Evolutionary conservation across 1,139 yeast genomes (phyloP).

Genomic region (Scheffersomyces cryptocercus): DNA sequence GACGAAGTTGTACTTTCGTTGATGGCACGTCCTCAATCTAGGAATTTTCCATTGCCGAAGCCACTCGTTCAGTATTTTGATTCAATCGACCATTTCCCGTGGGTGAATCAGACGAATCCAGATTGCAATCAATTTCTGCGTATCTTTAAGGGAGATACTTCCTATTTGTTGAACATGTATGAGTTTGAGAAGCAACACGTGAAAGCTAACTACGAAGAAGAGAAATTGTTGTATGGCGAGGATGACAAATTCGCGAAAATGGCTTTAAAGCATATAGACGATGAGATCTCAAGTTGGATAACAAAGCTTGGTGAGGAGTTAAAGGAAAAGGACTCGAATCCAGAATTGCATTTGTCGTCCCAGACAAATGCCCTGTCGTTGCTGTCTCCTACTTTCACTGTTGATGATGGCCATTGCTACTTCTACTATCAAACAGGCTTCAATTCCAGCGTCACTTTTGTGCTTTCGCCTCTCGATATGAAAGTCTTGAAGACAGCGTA

Average conservation of each 20-base stretch:
- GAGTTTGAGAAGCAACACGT: conserved; percentile 58
- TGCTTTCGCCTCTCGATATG: conserved; percentile 77
- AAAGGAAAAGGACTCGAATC: not conserved
- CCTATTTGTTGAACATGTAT: conserved; percentile 54
- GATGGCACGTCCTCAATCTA: conserved; percentile 68
- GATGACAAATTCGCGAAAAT: conserved; percentile 55
- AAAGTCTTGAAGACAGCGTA: conserved; percentile 67
- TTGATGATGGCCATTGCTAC: conserved; percentile 16
- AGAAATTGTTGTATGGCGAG: conserved; percentile 59
- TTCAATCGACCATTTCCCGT: conserved; percentile 32
- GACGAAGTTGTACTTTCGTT: conserved; percentile 63
- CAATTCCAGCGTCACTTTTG: conserved; percentile 63
- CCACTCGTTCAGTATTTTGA: conserved; percentile 30
- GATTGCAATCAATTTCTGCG: conserved; percentile 44
- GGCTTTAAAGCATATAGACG: conserved; percentile 59
- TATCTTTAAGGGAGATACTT: conserved; percentile 62
- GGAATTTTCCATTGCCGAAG: conserved; percentile 65
- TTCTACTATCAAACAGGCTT: conserved; percentile 74
- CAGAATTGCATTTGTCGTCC: too few relatives aligned
- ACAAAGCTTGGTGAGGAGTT: conserved; percentile 13
- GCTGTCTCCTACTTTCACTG: not conserved
- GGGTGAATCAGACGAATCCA: conserved; percentile 21
- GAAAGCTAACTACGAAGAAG: conserved; percentile 50
- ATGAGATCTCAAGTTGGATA: conserved; percentile 41
- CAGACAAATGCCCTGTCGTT: not conserved